Percentiles rank a stretch among this genome's conserved stretches.
These are phyloP conservation scores for Cichorium intybus DNA, from an alignment of 140 eudicot genomes.

Conservation along the genomic window DNA sequence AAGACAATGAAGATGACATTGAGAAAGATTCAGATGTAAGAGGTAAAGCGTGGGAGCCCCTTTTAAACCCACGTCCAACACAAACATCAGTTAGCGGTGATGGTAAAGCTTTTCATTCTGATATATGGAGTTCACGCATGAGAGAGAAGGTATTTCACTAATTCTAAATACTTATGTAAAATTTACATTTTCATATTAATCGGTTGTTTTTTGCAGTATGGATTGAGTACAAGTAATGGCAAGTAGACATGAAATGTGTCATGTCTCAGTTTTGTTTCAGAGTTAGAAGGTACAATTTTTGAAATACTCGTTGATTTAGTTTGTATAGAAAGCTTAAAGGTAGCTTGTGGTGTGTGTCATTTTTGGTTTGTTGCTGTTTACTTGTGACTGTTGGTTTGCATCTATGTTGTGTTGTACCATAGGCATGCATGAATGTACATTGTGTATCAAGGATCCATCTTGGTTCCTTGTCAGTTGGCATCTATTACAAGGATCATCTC, in stretches of 20 bases:
- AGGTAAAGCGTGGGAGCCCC: constrained; percentile 49
- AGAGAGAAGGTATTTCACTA: constrained; percentile 56
- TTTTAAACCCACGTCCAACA: constrained; percentile 46
- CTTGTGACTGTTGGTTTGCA: not conserved
- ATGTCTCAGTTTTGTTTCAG: constrained; percentile 8
- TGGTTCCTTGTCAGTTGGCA: not conserved
- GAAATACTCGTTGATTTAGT: constrained; percentile 9
- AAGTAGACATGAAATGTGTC: constrained; percentile 10
- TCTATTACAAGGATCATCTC: too few relatives aligned
- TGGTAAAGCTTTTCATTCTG: constrained; percentile 41
- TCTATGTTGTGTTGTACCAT: not conserved
- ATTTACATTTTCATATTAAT: not conserved
- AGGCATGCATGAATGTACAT: not conserved
- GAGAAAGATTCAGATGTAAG: constrained; percentile 41
- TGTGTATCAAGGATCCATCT: not conserved
- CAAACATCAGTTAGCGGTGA: constrained; percentile 35
- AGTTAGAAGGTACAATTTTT: constrained; percentile 7
- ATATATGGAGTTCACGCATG: constrained; percentile 58
- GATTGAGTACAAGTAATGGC: constrained; percentile 23
- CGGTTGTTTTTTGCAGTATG: constrained; percentile 24
- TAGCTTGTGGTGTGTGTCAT: not conserved
- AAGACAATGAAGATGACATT: constrained; percentile 33
- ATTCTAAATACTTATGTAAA: not conserved
- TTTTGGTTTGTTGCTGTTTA: too few relatives aligned
- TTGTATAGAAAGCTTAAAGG: constrained; percentile 8